Evolutionary conservation across 2,329 filamentous ascomycete species (phyloP), one percentile per base, ranked within the genome.

Genomic region (Fusarium sp.): DNA sequence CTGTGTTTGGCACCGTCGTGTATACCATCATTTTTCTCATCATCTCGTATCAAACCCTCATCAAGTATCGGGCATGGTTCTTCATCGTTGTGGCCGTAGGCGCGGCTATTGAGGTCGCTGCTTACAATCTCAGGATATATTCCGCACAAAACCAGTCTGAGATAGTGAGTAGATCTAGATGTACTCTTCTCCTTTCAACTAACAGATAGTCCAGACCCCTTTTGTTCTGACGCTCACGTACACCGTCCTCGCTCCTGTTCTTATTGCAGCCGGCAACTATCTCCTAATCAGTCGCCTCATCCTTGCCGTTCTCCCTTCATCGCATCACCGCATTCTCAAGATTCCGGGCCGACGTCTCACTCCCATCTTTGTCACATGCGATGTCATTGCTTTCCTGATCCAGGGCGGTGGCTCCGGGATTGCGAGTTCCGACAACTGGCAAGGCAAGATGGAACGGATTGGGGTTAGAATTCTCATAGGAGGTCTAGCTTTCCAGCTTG

Each of bases 231-330:
- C 74, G 1, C 61, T 74, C 5, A 76, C 75, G 1, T 71, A 80
- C 19, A 78, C 81, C n/a, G 77, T 82, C 11, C 72, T 84, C 36
- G 79, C 80, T 0, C 81, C 81, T 0, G 73, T 82, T 37, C 76
- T 83, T 47, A 69, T 82, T 44, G 79, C 79, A 14, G 81, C 81
- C 1, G 80, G 78, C 2, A 79, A 82, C 51, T 84, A 84, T 67
- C 75, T 83, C 48, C 75, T 83, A 41, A 77, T 84, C 47, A 79
- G 78, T n/a, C 75, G 78, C 11, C 69, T 84, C 6, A 78, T 81
- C 49, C 68, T 74, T 10, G 66, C 70, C 10, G 75, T 76, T 9
- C 72, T 80, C 1, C 74, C 75, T 2, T 52, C 61, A 0, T 57
- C 67, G 0, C 66, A 68, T 2, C 77, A 77, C 21, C 70, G 61